phyloP scores from a whole-genome alignment of 371 early-diverging fungal species.

The Mucor racemosus region DNA sequence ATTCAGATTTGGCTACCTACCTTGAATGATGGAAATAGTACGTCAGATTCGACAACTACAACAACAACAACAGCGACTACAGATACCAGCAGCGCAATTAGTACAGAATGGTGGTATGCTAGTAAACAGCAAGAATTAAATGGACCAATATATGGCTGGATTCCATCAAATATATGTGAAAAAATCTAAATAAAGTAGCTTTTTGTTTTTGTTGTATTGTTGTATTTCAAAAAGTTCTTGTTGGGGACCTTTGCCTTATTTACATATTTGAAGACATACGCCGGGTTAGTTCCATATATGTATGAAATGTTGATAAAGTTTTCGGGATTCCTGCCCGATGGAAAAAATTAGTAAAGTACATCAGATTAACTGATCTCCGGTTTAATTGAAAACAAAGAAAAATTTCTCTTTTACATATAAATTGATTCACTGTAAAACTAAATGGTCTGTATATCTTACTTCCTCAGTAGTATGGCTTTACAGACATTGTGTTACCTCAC shows the following conservation, averaged over 20 bases:
- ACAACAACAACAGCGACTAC: not conserved
- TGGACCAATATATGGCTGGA: slow-evolving; percentile 14
- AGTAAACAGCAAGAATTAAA: not conserved
- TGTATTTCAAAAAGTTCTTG: no score
- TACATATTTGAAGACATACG: no score
- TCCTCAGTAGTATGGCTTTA: not conserved
- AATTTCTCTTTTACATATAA: not conserved
- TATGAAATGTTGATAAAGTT: not conserved
- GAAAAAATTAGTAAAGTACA: not conserved
- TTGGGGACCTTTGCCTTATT: no score
- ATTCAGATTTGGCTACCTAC: slow-evolving; percentile 27
- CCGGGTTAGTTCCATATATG: no score
- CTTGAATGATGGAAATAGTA: not conserved
- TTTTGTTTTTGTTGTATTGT: no score
- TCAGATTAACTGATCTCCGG: not conserved
- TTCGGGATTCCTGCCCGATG: not conserved
- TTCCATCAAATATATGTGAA: slow-evolving; percentile 17
- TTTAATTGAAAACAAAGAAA: not conserved
- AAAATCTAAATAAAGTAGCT: slow-evolving; percentile 21
- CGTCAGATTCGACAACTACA: not conserved
- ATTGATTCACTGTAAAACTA: no score
- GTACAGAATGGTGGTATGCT: slow-evolving; percentile 28
- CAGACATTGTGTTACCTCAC: not conserved
- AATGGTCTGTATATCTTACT: no score
- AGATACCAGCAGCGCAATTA: not conserved